Conservation (phyloP, 2,329 filamentous ascomycete species). For the Trichoderma arundinaceum region DNA sequence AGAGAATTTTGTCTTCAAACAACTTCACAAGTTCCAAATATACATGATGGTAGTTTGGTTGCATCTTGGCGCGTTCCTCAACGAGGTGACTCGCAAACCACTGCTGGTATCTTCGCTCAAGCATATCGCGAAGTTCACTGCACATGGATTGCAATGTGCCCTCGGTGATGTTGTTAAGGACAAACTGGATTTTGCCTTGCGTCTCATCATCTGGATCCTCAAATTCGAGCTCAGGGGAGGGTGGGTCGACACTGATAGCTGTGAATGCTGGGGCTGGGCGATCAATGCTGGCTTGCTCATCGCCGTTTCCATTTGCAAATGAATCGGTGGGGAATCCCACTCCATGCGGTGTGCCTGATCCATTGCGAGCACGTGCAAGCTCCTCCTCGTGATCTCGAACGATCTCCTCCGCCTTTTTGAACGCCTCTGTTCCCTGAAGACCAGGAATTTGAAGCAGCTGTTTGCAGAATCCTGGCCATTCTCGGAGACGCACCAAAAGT, state of each 20-base stretch:
- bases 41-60: slow-evolving; percentile 93
- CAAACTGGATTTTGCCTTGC: slow-evolving; percentile 93
- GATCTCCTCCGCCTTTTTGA: slow-evolving; percentile 80
- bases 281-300: slow-evolving; percentile 65
- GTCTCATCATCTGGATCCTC: slow-evolving; percentile 84
- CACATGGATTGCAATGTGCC: slow-evolving; percentile 86
- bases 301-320: slow-evolving; percentile 72
- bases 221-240: slow-evolving; percentile 66
- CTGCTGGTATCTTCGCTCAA: slow-evolving; percentile 83
- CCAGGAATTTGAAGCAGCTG: slow-evolving; percentile 81
- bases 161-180: slow-evolving; percentile 94
- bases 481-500: slow-evolving; percentile 78
- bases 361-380: slow-evolving; percentile 60
- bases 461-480: slow-evolving; percentile 96
- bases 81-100: slow-evolving; percentile 98
- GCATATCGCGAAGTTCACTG: slow-evolving; percentile 75
- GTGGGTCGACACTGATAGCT: slow-evolving; percentile 77
- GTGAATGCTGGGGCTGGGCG: slow-evolving; percentile 73
- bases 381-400: slow-evolving; percentile 71
- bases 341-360: slow-evolving; percentile 48
- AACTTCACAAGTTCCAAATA: slow-evolving; percentile 89
- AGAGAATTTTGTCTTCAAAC: slow-evolving; percentile 78
- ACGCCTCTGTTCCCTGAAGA: slow-evolving; percentile 83
- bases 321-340: slow-evolving; percentile 52
- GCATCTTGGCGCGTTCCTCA: slow-evolving; percentile 93